These are phyloP conservation scores for Cicer chorassanicum DNA, from an alignment of 306 rosid species.

Conservation along the genomic window DNA sequence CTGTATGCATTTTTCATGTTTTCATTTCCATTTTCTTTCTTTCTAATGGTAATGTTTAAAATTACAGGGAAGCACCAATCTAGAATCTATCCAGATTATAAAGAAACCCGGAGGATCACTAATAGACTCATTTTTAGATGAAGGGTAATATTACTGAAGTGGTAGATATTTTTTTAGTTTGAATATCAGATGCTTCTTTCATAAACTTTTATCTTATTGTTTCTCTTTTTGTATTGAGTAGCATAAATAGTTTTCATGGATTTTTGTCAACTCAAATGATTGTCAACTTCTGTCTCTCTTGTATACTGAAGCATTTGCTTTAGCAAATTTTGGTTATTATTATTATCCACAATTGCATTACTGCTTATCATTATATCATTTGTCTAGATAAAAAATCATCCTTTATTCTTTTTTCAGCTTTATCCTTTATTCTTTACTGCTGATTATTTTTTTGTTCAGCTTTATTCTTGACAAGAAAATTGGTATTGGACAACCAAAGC, in stretches of 20 bases:
- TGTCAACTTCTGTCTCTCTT: slow-evolving; percentile 4
- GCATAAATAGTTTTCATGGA: slow-evolving; percentile 4
- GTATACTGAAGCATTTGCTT: not conserved
- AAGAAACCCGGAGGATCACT: slow-evolving; percentile 98
- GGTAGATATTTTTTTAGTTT: slow-evolving; percentile 8
- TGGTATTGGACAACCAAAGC: slow-evolving; percentile 95
- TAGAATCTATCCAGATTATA: slow-evolving; percentile 91
- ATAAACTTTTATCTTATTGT: not conserved
- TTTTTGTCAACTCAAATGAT: too few species aligned
- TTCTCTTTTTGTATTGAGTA: slow-evolving; percentile 7
- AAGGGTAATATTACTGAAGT: slow-evolving; percentile 63
- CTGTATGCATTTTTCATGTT: slow-evolving; percentile 14
- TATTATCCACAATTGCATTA: too few species aligned
- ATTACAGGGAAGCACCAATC: slow-evolving; percentile 97
- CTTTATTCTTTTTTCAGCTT: slow-evolving; percentile 60
- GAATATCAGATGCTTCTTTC: not conserved
- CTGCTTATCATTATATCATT: too few species aligned
- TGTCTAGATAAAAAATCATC: not conserved
- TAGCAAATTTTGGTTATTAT: not conserved
- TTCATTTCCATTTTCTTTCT: slow-evolving; percentile 18
- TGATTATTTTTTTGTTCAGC: slow-evolving; percentile 55
- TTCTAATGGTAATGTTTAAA: not conserved
- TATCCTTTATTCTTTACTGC: too few species aligned
- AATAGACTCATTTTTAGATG: slow-evolving; percentile 91
- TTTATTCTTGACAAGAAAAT: slow-evolving; percentile 98